Conservation (phyloP, 257 asterid species). For the Ehretia macrophylla region DNA sequence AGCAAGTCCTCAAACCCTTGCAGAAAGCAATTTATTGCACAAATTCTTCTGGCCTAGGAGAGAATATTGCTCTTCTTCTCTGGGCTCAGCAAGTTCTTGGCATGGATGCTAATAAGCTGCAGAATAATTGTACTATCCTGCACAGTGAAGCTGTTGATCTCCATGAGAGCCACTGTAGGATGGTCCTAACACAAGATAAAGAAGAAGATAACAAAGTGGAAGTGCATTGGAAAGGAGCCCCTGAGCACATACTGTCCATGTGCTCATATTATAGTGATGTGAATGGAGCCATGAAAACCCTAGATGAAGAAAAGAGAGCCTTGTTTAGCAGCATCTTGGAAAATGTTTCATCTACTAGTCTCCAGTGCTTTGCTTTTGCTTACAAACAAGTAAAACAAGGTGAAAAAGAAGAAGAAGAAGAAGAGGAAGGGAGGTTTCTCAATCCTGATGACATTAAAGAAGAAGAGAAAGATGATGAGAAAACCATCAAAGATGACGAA, state of each 20-base stretch:
- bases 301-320: constrained; percentile 21
- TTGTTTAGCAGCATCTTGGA: constrained; percentile 8
- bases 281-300: constrained; percentile 29
- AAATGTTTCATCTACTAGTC: background rate
- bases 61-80: constrained; percentile 22
- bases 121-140: constrained; percentile 7
- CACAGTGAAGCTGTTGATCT: background rate
- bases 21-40: constrained; percentile 16
- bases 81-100: constrained; percentile 34
- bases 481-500: constrained; percentile 3
- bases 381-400: constrained; percentile 10
- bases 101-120: background rate
- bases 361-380: too few relatives aligned
- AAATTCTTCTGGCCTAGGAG: background rate
- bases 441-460: too few relatives aligned
- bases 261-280: constrained; percentile 32
- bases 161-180: background rate
- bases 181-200: constrained; percentile 4
- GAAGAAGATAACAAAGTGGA: constrained; percentile 4
- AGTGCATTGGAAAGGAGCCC: constrained; percentile 32
- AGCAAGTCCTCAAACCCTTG: constrained; percentile 6
- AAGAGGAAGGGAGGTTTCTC: too few relatives aligned
- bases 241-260: constrained; percentile 13
- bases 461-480: too few relatives aligned
- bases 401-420: too few relatives aligned